A percentile compares a stretch with the other conserved stretches of the same genome.
phyloP scores from a whole-genome alignment of 1,284 basidiomycete species.

The Phylloporus sp. region DNA sequence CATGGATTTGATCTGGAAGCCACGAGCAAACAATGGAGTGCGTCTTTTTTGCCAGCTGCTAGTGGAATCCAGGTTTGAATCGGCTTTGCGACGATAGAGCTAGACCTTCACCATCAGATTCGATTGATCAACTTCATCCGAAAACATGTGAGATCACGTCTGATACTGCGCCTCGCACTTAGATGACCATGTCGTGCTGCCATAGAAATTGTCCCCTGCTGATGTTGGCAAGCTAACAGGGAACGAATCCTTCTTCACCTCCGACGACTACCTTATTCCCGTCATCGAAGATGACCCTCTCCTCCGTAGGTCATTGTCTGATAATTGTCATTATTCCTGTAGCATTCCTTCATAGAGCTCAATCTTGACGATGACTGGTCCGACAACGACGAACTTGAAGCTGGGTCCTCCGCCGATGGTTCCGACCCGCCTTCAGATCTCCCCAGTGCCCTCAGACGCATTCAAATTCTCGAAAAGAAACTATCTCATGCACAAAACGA shows the following conservation, averaged over 20 bases:
- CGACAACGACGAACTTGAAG: slow-evolving; percentile 55
- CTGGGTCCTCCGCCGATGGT: slow-evolving; percentile 20
- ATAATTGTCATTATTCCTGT: neutral
- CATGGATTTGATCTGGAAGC: slow-evolving; percentile 69
- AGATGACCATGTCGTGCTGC: neutral
- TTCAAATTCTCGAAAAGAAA: slow-evolving; percentile 56
- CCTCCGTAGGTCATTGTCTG: slow-evolving; percentile 64
- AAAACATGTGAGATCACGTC: slow-evolving; percentile 51
- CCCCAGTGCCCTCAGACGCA: slow-evolving; percentile 46
- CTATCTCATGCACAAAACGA: slow-evolving; percentile 56
- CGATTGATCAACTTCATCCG: slow-evolving; percentile 89
- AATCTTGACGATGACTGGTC: slow-evolving; percentile 77
- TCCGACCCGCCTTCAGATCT: slow-evolving; percentile 38
- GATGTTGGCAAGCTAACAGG: slow-evolving; percentile 55
- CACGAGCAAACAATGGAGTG: slow-evolving; percentile 55
- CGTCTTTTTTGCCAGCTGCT: slow-evolving; percentile 27
- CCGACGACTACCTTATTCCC: slow-evolving; percentile 82
- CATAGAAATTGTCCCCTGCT: slow-evolving; percentile 55
- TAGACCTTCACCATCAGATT: slow-evolving; percentile 74
- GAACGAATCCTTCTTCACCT: slow-evolving; percentile 64
- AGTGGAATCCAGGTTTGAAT: slow-evolving; percentile 4
- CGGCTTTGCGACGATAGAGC: slow-evolving; percentile 38
- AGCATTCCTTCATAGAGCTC: slow-evolving; percentile 47
- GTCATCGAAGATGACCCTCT: slow-evolving; percentile 84
- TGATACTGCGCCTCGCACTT: slow-evolving; percentile 21